Conservation (phyloP, 371 early-diverging fungal genomes). For the Rhizopus microsporus region DNA sequence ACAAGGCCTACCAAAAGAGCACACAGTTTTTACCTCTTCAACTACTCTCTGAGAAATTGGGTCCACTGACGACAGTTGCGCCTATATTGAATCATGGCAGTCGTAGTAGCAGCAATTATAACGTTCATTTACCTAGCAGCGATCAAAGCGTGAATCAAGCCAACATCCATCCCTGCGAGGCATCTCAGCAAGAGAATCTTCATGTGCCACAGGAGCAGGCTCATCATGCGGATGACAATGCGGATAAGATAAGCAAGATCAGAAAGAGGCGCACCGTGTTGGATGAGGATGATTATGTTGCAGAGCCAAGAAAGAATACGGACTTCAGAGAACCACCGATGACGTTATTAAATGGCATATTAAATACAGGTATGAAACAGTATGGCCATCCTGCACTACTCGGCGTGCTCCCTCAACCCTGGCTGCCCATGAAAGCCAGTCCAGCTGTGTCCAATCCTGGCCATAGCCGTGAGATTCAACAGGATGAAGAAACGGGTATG, state of each 20-base stretch:
- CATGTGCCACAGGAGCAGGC: neutral
- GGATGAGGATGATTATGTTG: slow-evolving; percentile 74
- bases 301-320: slow-evolving; percentile 57
- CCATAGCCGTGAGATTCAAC: neutral
- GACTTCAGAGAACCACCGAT: slow-evolving; percentile 76
- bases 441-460: neutral
- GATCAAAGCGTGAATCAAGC: neutral
- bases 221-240: neutral
- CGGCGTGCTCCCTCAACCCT: slow-evolving; percentile 73
- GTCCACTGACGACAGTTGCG: slow-evolving; percentile 32
- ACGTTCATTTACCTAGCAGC: neutral
- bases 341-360: slow-evolving; percentile 69
- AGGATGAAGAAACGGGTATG: neutral
- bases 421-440: slow-evolving; percentile 63
- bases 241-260: neutral
- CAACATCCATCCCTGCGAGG: slow-evolving; percentile 5
- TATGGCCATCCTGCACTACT: slow-evolving; percentile 74
- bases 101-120: neutral
- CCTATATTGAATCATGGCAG: neutral
- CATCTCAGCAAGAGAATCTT: neutral
- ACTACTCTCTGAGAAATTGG: slow-evolving; percentile 44
- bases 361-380: slow-evolving; percentile 74
- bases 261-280: slow-evolving; percentile 46
- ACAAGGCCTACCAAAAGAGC: slow-evolving; percentile 55
- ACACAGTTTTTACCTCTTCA: slow-evolving; percentile 54